These are phyloP conservation scores for Backusella macrospora DNA, from an alignment of 192 early-diverging fungal species.

Conservation along the genomic window DNA sequence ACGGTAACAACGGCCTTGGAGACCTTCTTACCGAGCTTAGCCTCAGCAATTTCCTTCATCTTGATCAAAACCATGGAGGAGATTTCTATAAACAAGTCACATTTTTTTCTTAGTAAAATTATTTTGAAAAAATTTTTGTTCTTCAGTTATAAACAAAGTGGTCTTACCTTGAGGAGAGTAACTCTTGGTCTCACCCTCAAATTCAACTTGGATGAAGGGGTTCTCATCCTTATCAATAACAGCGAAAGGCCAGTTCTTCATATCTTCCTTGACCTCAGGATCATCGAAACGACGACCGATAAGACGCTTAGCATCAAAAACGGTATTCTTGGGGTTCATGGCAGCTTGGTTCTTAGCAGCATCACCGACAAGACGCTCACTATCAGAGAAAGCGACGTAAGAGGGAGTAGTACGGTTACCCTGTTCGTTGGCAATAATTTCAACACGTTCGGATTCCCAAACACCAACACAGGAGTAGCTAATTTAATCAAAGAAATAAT, in stretches of 20 bases:
- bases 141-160: background rate
- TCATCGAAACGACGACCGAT: conserved; percentile 89
- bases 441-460: conserved; percentile 91
- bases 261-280: conserved; percentile 78
- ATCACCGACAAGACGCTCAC: conserved; percentile 83
- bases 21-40: conserved; percentile 65
- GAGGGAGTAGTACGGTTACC: conserved; percentile 90
- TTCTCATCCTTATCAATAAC: conserved; percentile 69
- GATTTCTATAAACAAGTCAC: conserved; percentile 51
- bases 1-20: conserved; percentile 75
- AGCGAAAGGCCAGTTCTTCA: conserved; percentile 86
- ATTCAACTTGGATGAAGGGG: conserved; percentile 81
- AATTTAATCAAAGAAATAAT: no score
- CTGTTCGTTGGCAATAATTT: conserved; percentile 94
- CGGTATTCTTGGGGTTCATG: conserved; percentile 90
- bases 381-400: conserved; percentile 81
- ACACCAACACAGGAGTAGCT: conserved; percentile 94
- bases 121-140: conserved; percentile 1
- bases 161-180: conserved; percentile 73
- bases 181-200: conserved; percentile 80
- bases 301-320: conserved; percentile 91
- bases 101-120: conserved; percentile 1
- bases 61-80: conserved; percentile 76
- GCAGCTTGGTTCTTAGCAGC: conserved; percentile 91
- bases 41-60: conserved; percentile 71